Conservation (phyloP, 2,329 filamentous ascomycete species). For the Bipolaris oryzae region DNA sequence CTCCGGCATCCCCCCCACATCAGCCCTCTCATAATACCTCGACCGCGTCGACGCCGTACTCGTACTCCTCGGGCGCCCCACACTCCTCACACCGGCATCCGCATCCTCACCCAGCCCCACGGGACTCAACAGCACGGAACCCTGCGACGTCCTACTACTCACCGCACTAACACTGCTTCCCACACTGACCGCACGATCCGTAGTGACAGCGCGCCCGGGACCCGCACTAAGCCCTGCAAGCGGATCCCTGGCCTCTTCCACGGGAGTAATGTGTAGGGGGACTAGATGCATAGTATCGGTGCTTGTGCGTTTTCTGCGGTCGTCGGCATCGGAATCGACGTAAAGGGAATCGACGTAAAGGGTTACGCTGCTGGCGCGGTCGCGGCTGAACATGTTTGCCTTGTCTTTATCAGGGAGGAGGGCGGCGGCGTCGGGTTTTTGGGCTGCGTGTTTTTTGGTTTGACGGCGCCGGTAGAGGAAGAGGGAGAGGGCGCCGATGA, state of each 20-base stretch:
- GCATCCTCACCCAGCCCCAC: slow-evolving; percentile 31
- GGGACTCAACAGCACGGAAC: slow-evolving; percentile 25
- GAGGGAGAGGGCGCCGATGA: slow-evolving; percentile 28
- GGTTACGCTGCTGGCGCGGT: slow-evolving; percentile 36
- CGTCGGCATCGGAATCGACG: slow-evolving; percentile 25
- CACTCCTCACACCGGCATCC: slow-evolving; percentile 14
- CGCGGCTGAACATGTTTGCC: slow-evolving; percentile 42
- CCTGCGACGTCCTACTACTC: slow-evolving; percentile 26
- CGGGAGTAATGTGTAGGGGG: slow-evolving; percentile 37
- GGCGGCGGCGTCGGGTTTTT: slow-evolving; percentile 29
- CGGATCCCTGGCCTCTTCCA: slow-evolving; percentile 23
- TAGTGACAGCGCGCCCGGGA: slow-evolving; percentile 21
- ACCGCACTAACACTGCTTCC: slow-evolving; percentile 27
- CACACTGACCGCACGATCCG: slow-evolving; percentile 25
- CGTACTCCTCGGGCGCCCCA: slow-evolving; percentile 33
- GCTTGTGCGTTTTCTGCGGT: slow-evolving; percentile 25
- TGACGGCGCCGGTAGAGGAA: slow-evolving; percentile 29
- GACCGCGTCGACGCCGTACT: slow-evolving; percentile 34
- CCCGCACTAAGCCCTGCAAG: slow-evolving; percentile 13
- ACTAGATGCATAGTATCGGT: slow-evolving; percentile 34
- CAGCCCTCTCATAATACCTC: slow-evolving; percentile 35
- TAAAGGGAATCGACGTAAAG: slow-evolving; percentile 40
- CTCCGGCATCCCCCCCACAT: slow-evolving; percentile 14
- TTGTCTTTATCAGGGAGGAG: slow-evolving; percentile 41
- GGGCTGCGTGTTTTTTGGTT: slow-evolving; percentile 32